Evolutionary conservation across 83 land plant genomes (phyloP).

Genomic region (Picea mariana): DNA sequence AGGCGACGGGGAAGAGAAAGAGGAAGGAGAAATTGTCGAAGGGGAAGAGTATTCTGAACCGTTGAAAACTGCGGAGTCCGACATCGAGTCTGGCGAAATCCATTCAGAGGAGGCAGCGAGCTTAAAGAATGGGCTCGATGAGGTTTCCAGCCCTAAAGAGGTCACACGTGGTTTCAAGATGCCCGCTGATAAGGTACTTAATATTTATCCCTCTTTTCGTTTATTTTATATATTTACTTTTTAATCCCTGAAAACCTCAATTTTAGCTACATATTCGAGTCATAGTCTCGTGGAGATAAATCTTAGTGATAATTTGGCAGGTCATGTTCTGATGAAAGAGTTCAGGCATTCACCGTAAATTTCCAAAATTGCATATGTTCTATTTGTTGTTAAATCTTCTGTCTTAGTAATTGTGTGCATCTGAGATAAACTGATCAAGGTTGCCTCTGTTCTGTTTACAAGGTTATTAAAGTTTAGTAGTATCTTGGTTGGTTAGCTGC

Average conservation of each 20-base stretch:
- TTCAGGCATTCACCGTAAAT: no score
- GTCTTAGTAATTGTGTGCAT: no score
- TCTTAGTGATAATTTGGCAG: no score
- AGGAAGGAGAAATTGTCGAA: constrained; percentile 78
- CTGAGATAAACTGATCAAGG: no score
- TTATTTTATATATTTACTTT: constrained; percentile 1
- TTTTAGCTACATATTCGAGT: no score
- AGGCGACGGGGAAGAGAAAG: constrained; percentile 48
- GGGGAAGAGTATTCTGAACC: constrained; percentile 33
- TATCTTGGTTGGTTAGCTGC: no score
- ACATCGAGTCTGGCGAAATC: constrained; percentile 46
- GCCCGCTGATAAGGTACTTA: neutral
- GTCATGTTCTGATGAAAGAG: no score
- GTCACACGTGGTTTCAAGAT: neutral
- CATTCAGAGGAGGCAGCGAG: constrained; percentile 17
- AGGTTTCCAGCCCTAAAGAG: neutral
- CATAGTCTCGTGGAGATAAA: no score
- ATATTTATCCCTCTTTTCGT: neutral
- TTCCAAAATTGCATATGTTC: no score
- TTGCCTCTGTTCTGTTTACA: no score
- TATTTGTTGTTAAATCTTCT: no score
- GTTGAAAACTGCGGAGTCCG: constrained; percentile 20
- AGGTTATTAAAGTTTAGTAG: no score
- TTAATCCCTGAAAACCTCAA: neutral
- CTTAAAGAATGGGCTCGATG: neutral